These are phyloP conservation scores for Artemisia tridentata DNA, from an alignment of 129 eudicot species.

Conservation along the genomic window DNA sequence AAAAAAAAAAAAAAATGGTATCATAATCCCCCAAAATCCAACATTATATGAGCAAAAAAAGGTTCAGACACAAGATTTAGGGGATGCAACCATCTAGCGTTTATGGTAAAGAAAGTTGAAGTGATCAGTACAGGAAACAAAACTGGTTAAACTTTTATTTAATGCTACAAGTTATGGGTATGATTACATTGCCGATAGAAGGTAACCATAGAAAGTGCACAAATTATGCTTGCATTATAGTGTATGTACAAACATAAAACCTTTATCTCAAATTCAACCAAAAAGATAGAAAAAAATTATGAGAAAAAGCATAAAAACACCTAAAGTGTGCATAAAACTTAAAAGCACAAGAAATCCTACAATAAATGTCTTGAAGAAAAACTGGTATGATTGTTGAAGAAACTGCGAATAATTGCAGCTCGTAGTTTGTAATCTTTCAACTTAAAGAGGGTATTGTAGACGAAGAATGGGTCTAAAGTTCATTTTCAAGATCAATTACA, in stretches of 20 bases:
- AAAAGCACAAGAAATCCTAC: not conserved
- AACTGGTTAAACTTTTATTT: not conserved
- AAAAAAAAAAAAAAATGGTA: too few relatives aligned
- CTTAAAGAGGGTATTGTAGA: too few relatives aligned
- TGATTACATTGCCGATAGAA: conserved; percentile 1
- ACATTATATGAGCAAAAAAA: not conserved
- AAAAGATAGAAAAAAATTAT: not conserved
- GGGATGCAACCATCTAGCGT: not conserved
- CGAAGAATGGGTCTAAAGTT: conserved; percentile 6
- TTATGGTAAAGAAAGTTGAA: not conserved
- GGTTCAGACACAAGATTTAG: conserved; percentile 7
- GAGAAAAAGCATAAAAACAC: not conserved
- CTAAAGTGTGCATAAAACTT: conserved; percentile 5
- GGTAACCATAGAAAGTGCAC: not conserved
- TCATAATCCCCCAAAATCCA: not conserved
- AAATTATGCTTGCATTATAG: not conserved
- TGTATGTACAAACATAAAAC: not conserved
- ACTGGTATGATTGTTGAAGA: not conserved
- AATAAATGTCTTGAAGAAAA: conserved; percentile 27
- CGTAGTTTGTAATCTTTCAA: not conserved
- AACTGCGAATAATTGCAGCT: conserved; percentile 12
- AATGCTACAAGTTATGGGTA: not conserved
- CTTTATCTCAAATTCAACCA: not conserved
- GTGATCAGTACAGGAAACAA: not conserved
- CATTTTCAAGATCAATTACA: not conserved